phyloP scores from a whole-genome alignment of 1,284 basidiomycete genomes.

The Phellopilus nigrolimitatus region DNA sequence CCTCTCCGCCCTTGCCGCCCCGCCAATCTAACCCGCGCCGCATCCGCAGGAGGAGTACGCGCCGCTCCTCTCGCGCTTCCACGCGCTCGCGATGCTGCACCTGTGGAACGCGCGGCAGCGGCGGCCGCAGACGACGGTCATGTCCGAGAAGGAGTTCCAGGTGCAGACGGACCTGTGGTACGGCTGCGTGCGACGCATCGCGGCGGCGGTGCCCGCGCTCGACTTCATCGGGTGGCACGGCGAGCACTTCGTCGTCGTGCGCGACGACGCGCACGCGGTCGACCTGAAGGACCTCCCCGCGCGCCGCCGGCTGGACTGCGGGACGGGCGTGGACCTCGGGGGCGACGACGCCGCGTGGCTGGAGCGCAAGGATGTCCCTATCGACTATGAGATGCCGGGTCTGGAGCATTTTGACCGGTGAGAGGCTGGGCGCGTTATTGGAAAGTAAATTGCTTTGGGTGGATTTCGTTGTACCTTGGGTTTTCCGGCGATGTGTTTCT shows the following conservation, averaged over 20 bases:
- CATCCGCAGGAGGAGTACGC: conserved; percentile 46
- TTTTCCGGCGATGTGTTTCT: too few relatives aligned
- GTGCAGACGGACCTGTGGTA: conserved; percentile 55
- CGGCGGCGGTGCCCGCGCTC: conserved; percentile 42
- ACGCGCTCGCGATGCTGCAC: conserved; percentile 52
- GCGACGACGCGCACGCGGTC: conserved; percentile 32
- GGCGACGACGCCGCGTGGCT: conserved; percentile 60
- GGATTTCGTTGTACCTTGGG: too few relatives aligned
- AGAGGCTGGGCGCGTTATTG: too few relatives aligned
- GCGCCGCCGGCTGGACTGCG: conserved; percentile 54
- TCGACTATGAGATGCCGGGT: conserved; percentile 63
- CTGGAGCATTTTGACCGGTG: conserved; percentile 26
- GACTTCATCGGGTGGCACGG: conserved; percentile 68
- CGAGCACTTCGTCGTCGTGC: conserved; percentile 60
- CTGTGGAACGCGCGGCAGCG: conserved; percentile 42
- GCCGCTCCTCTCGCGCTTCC: conserved; percentile 40
- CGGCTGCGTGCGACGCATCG: conserved; percentile 44
- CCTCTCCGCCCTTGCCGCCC: neutral
- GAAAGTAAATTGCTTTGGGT: too few relatives aligned
- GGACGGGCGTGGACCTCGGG: conserved; percentile 62
- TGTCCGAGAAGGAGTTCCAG: conserved; percentile 55
- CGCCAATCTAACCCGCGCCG: too few relatives aligned
- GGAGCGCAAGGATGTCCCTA: conserved; percentile 64
- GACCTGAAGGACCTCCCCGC: conserved; percentile 62
- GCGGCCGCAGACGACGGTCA: conserved; percentile 50